These are phyloP conservation scores for Alternaria triticimaculans DNA, from an alignment of 2,329 filamentous ascomycete species.

Conservation along the genomic window DNA sequence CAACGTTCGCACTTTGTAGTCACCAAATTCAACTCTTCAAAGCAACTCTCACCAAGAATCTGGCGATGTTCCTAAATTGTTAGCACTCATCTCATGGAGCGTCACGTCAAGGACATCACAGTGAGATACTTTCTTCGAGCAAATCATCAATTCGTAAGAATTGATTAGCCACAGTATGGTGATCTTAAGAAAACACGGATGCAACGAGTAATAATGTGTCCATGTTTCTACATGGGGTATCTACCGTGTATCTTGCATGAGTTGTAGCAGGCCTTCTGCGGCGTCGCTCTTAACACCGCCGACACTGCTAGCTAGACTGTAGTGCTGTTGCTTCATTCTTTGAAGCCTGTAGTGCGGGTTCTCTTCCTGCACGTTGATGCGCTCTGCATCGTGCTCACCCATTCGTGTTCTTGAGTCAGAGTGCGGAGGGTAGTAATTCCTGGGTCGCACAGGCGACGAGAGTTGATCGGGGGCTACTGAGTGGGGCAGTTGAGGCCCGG, in stretches of 20 bases:
- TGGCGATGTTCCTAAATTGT: background rate
- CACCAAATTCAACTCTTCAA: background rate
- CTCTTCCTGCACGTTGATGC: slow-evolving; percentile 20
- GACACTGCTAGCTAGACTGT: slow-evolving; percentile 45
- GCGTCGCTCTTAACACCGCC: slow-evolving; percentile 59
- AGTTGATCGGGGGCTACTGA: slow-evolving; percentile 29
- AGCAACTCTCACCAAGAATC: background rate
- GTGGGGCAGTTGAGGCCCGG: slow-evolving; percentile 17
- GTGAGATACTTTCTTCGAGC: background rate
- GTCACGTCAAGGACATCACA: background rate
- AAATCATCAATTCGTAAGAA: background rate
- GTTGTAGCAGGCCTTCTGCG: slow-evolving; percentile 60
- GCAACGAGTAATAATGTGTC: background rate
- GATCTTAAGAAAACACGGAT: background rate
- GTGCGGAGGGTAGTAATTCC: slow-evolving; percentile 18
- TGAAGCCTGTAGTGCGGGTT: slow-evolving; percentile 31
- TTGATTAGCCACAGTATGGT: background rate
- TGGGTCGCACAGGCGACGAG: slow-evolving; percentile 23
- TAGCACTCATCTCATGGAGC: background rate
- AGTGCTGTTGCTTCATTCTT: slow-evolving; percentile 36
- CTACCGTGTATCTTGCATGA: slow-evolving; percentile 46
- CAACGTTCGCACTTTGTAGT: background rate
- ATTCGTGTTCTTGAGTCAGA: slow-evolving; percentile 19
- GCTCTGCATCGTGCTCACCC: slow-evolving; percentile 22
- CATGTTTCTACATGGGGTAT: background rate